Base-by-base conservation (phyloP, 495 filamentous ascomycete species). In the Penicillium silybi region DNA sequence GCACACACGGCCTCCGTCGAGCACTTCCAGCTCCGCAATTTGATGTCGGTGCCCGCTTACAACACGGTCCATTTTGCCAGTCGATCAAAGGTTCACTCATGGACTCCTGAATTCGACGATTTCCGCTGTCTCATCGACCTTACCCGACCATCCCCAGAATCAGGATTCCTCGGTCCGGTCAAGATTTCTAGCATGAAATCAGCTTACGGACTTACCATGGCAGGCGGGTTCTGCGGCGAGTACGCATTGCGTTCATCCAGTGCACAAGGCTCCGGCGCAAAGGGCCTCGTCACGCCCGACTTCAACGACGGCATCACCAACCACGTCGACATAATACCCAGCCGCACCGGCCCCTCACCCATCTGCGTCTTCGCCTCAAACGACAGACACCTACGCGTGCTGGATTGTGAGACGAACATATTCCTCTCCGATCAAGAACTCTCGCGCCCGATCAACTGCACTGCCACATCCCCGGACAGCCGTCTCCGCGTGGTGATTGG, bases 21-120 rank as follows among this genome's bases (percentile, higher is more conserved):
- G 32, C 92, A 97, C 67, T 96, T 95, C 58, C 92, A 97, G 59
- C 80, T 97, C 15, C 88, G 92, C 42, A 92, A 96, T 63, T 69
- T 93, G 1, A 76, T 97, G 51, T 85, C 85, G 2, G 80, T 84
- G 43, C 80, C 83, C 16, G 87, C 86, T 9, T 84, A 85, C 38
- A 86, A 87, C 42, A 84, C 89, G 42, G 71, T 88, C 35, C 91
- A 87, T 66, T 96, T 95, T 65, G 83, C 89, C 22, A 76, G 77
- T 22, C 72, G 75, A 50, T 80, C 76, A 16, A 77, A 77, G 45
- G 70, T 95, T 9, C 63, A 64, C 35, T 70, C 73, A 0, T 77
- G 73, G 73, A 60, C 62, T 1, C 73, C 73, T 0, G 61, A 48
- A 4, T 68, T 72, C 39, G 62, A 72, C 41, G 68, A 71, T 8